A percentile compares a stretch with the other conserved stretches of the same genome.
These are phyloP conservation scores for Lanzia echinophila DNA, from an alignment of 2,329 filamentous ascomycete species.

Conservation along the genomic window DNA sequence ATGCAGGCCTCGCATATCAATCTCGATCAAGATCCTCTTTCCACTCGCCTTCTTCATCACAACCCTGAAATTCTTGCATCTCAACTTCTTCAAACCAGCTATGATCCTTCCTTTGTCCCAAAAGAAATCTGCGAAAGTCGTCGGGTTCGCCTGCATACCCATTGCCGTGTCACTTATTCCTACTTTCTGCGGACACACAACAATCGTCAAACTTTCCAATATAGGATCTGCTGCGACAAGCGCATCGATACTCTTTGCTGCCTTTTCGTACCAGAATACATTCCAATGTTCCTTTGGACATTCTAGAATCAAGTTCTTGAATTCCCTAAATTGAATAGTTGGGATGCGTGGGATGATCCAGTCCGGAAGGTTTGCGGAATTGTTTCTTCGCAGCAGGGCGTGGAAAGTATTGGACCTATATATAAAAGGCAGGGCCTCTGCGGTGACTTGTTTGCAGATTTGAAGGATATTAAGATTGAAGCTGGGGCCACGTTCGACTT, in stretches of 20 bases:
- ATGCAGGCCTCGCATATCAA: not conserved
- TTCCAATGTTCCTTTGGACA: constrained; percentile 16
- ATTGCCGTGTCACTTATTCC: constrained; percentile 12
- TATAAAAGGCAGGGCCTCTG: constrained; percentile 20
- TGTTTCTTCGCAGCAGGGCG: constrained; percentile 15
- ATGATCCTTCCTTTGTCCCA: constrained; percentile 16
- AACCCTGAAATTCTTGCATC: constrained; percentile 20
- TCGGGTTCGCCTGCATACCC: constrained; percentile 12
- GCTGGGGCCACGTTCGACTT: constrained; percentile 13
- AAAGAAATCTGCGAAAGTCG: constrained; percentile 24
- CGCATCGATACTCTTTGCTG: constrained; percentile 12
- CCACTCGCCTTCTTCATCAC: constrained; percentile 18
- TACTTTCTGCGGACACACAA: constrained; percentile 15
- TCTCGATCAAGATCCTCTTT: not conserved
- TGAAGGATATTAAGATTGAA: constrained; percentile 13
- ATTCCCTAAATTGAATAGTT: constrained; percentile 6
- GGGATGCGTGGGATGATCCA: constrained; percentile 7
- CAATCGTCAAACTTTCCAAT: constrained; percentile 20
- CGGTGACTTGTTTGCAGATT: constrained; percentile 22
- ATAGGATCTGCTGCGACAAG: constrained; percentile 14
- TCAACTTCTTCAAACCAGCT: constrained; percentile 15
- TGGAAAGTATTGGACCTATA: constrained; percentile 23
- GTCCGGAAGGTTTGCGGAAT: not conserved
- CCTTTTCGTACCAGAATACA: constrained; percentile 17
- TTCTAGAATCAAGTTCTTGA: constrained; percentile 21